These are phyloP conservation scores for Boletus reticulatus DNA, from an alignment of 768 basidiomycete species.

Conservation along the genomic window DNA sequence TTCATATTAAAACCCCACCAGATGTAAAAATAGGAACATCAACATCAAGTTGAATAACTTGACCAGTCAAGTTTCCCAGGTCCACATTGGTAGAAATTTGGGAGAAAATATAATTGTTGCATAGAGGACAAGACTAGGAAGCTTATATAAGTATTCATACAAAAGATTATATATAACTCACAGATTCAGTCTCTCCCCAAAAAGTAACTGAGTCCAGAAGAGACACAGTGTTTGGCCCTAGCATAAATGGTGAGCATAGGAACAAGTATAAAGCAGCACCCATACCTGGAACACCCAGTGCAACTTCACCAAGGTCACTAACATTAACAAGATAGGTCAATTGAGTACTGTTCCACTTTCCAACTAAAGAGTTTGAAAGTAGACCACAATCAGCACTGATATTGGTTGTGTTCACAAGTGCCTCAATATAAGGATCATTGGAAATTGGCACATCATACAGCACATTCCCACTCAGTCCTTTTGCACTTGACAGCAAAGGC, in stretches of 20 bases:
- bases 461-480: slow-evolving; percentile 10
- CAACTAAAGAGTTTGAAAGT: slow-evolving; percentile 5
- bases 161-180: not conserved
- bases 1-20: not conserved
- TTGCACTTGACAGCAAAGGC: not conserved
- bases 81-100: not conserved
- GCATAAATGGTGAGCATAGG: not conserved
- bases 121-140: not conserved
- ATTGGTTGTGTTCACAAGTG: slow-evolving; percentile 16
- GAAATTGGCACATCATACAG: slow-evolving; percentile 18
- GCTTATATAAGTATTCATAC: not conserved
- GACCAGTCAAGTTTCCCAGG: not conserved
- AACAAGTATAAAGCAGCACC: not conserved
- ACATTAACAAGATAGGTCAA: slow-evolving; percentile 1
- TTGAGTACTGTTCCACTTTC: not conserved
- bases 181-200: not conserved
- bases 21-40: not conserved
- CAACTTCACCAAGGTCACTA: slow-evolving; percentile 3
- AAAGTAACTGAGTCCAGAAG: too few relatives aligned
- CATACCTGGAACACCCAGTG: not conserved
- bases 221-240: not conserved
- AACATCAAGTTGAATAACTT: not conserved
- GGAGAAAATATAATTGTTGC: not conserved
- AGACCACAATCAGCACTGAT: slow-evolving; percentile 16
- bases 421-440: not conserved